These are phyloP conservation scores for Nakazawaea holstii DNA, from an alignment of 805 yeast genomes.

Conservation along the genomic window DNA sequence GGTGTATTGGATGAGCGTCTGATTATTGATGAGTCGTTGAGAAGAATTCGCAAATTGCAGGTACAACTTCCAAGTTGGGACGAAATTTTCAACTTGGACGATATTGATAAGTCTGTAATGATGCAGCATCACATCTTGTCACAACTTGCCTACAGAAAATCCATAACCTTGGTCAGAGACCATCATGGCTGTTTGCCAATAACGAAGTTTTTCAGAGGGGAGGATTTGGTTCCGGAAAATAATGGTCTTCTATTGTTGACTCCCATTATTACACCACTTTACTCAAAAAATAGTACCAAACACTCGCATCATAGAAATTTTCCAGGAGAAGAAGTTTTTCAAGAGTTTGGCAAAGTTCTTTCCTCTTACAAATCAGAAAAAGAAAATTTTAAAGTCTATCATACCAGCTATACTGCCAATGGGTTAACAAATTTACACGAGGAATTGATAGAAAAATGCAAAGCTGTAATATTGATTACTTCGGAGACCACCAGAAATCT, in stretches of 20 bases:
- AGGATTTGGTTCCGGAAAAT: constrained; percentile 14
- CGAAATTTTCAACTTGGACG: constrained; percentile 30
- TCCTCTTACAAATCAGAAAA: constrained; percentile 25
- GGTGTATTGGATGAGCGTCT: constrained; percentile 33
- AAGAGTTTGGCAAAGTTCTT: constrained; percentile 43
- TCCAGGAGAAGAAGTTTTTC: constrained; percentile 47
- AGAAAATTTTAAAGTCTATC: constrained; percentile 41
- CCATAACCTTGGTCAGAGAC: constrained; percentile 52
- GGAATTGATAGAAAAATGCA: constrained; percentile 43
- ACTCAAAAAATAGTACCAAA: constrained; percentile 13
- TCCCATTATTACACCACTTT: constrained; percentile 29
- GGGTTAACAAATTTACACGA: constrained; percentile 54
- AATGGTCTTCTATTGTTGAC: constrained; percentile 25
- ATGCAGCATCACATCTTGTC: constrained; percentile 37
- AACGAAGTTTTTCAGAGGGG: constrained; percentile 29
- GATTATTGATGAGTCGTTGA: constrained; percentile 31
- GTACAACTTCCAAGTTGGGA: constrained; percentile 38
- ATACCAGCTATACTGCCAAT: constrained; percentile 54
- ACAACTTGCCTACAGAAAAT: constrained; percentile 39
- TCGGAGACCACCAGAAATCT: constrained; percentile 56
- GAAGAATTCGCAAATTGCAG: constrained; percentile 40
- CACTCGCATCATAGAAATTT: constrained; percentile 1
- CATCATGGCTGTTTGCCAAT: constrained; percentile 46
- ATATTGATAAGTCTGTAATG: constrained; percentile 28
- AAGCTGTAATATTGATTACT: constrained; percentile 46